A percentile compares a stretch with the other conserved stretches of the same genome.
These are phyloP conservation scores for Drechslerella stenobrocha DNA, from an alignment of 2,329 filamentous ascomycete species.

Conservation along the genomic window DNA sequence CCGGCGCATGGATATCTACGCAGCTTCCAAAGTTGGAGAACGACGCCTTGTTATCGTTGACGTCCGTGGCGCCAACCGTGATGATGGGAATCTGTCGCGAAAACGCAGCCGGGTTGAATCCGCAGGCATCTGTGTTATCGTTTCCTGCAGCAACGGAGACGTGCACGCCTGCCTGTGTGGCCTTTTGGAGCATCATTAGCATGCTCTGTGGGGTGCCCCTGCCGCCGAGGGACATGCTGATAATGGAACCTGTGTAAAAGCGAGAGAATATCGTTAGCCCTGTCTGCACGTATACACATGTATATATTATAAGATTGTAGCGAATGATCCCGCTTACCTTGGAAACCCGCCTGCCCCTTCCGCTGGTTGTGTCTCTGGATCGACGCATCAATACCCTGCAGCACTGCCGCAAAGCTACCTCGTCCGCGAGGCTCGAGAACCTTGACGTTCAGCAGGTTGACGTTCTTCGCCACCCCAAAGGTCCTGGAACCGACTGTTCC, in stretches of 20 bases:
- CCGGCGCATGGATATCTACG: conserved; percentile 64
- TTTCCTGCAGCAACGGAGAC: conserved; percentile 58
- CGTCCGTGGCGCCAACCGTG: conserved; percentile 56
- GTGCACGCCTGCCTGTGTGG: conserved; percentile 57
- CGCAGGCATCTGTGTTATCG: conserved; percentile 51
- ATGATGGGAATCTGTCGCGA: conserved; percentile 56
- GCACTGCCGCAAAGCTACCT: conserved; percentile 55
- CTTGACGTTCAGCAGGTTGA: conserved; percentile 58
- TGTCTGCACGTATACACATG: no score
- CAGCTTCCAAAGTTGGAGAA: conserved; percentile 60
- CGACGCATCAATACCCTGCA: conserved; percentile 57
- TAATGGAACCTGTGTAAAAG: conserved; percentile 51
- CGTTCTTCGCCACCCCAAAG: conserved; percentile 59
- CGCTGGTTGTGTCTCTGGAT: conserved; percentile 52
- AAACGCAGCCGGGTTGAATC: conserved; percentile 55
- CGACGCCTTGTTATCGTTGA: conserved; percentile 54
- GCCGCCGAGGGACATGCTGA: conserved; percentile 63
- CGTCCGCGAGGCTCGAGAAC: conserved; percentile 56
- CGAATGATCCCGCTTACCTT: not conserved
- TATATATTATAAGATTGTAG: no score
- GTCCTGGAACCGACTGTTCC: conserved; percentile 51
- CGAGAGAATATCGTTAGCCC: no score
- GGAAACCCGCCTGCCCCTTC: not conserved
- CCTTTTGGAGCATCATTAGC: conserved; percentile 60
- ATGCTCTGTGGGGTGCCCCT: conserved; percentile 57